Conservation (phyloP, 169 alveolate genomes). For the Plasmodium yoelii region DNA sequence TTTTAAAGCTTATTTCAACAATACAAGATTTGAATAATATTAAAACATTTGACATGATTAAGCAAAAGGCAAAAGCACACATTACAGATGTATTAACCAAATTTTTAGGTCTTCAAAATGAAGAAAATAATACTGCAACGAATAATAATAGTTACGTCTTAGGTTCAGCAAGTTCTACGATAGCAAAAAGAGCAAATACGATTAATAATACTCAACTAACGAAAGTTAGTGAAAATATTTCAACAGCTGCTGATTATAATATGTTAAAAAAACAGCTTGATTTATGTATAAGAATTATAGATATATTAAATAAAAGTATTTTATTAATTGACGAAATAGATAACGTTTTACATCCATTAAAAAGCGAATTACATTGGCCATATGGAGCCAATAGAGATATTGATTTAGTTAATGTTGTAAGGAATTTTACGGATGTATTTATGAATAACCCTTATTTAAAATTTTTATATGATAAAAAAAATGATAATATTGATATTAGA, state of each 20-base stretch:
- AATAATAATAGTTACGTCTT: no score
- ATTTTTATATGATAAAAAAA: conserved; percentile 58
- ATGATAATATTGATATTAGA: conserved; percentile 70
- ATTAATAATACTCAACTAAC: not conserved
- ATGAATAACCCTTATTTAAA: conserved; percentile 75
- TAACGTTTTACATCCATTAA: conserved; percentile 92
- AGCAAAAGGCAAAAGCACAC: conserved; percentile 78
- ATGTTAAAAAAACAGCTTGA: conserved; percentile 79
- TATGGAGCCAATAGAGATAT: conserved; percentile 87
- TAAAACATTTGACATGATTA: conserved; percentile 71
- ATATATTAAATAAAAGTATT: conserved; percentile 84
- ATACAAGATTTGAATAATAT: conserved; percentile 87
- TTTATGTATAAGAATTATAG: conserved; percentile 84
- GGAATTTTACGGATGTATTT: conserved; percentile 75
- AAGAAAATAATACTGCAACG: conserved; percentile 22
- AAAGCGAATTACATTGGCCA: conserved; percentile 95
- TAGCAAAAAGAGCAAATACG: not conserved
- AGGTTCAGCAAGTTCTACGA: not conserved
- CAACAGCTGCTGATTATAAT: conserved; percentile 42
- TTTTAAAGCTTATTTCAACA: conserved; percentile 87
- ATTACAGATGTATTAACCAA: conserved; percentile 81
- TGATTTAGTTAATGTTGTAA: conserved; percentile 57
- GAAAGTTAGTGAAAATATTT: not conserved
- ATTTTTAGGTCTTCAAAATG: conserved; percentile 83
- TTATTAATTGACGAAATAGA: conserved; percentile 93